phyloP scores from a whole-genome alignment of 257 asterid species.

The Cruciata laevipes region DNA sequence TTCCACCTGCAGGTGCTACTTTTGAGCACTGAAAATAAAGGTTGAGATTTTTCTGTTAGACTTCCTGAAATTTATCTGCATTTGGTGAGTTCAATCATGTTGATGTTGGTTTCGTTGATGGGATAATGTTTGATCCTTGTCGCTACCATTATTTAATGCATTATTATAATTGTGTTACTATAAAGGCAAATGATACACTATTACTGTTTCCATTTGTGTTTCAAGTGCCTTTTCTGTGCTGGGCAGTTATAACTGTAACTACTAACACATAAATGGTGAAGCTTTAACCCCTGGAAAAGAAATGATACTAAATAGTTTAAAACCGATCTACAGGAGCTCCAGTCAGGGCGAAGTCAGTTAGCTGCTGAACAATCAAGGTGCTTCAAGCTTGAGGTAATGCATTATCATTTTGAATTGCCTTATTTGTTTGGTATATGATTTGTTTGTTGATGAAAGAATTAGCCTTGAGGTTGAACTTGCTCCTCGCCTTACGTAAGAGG shows the following conservation, averaged over 20 bases:
- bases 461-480: background rate
- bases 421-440: background rate
- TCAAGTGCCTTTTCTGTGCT: background rate
- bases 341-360: constrained; percentile 87
- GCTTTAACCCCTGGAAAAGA: background rate
- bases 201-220: background rate
- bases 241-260: background rate
- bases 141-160: background rate
- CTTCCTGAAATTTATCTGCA: background rate
- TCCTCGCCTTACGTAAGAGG: background rate
- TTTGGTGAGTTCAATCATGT: background rate
- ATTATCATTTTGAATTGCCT: background rate
- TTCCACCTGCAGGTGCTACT: background rate
- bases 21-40: background rate
- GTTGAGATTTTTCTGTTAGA: background rate
- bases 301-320: background rate
- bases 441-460: background rate
- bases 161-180: background rate
- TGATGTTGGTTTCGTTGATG: background rate
- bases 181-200: background rate
- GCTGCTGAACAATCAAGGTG: constrained; percentile 96
- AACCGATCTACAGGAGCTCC: constrained; percentile 61
- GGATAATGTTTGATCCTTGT: background rate
- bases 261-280: background rate
- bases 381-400: constrained; percentile 91